A percentile compares a stretch with the other conserved stretches of the same genome.
phyloP scores from a whole-genome alignment of 306 rosid species.

The Corylus americana region DNA sequence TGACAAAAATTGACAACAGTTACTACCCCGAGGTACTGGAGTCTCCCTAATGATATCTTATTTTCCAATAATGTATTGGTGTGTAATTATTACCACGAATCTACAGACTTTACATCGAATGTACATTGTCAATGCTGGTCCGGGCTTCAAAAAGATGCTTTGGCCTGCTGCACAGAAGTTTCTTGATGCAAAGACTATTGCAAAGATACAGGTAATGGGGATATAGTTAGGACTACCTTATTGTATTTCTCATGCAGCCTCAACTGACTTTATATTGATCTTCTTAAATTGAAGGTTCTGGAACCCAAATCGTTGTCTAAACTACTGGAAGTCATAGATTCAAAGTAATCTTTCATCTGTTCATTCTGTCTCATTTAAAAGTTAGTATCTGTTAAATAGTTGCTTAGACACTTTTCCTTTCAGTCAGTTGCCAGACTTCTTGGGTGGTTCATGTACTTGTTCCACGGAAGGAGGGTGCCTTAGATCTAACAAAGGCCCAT shows the following conservation, averaged over 20 bases:
- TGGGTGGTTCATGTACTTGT: slow-evolving; percentile 93
- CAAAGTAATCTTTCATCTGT: slow-evolving; percentile 48
- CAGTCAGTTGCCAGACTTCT: slow-evolving; percentile 94
- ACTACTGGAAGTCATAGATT: slow-evolving; percentile 78
- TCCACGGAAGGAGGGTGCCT: slow-evolving; percentile 85
- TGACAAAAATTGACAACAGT: slow-evolving; percentile 77
- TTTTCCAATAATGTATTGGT: neutral
- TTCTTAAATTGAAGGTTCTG: slow-evolving; percentile 63
- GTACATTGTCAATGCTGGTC: slow-evolving; percentile 93
- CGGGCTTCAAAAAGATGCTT: slow-evolving; percentile 91
- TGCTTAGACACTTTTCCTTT: slow-evolving; percentile 29
- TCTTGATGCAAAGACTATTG: slow-evolving; percentile 77
- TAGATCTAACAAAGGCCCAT: slow-evolving; percentile 83
- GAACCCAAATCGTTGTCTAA: slow-evolving; percentile 64
- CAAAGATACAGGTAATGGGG: slow-evolving; percentile 79
- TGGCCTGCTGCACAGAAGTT: slow-evolving; percentile 97
- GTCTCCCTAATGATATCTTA: neutral
- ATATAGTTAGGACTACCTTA: slow-evolving; percentile 22
- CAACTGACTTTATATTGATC: slow-evolving; percentile 24
- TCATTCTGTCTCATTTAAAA: slow-evolving; percentile 6
- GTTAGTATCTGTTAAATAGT: slow-evolving; percentile 19
- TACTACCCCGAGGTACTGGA: slow-evolving; percentile 91
- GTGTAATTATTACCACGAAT: slow-evolving; percentile 21
- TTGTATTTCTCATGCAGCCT: slow-evolving; percentile 13
- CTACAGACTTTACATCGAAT: slow-evolving; percentile 84